phyloP scores from a whole-genome alignment of 1,284 basidiomycete genomes.

The Malassezia slooffiae region DNA sequence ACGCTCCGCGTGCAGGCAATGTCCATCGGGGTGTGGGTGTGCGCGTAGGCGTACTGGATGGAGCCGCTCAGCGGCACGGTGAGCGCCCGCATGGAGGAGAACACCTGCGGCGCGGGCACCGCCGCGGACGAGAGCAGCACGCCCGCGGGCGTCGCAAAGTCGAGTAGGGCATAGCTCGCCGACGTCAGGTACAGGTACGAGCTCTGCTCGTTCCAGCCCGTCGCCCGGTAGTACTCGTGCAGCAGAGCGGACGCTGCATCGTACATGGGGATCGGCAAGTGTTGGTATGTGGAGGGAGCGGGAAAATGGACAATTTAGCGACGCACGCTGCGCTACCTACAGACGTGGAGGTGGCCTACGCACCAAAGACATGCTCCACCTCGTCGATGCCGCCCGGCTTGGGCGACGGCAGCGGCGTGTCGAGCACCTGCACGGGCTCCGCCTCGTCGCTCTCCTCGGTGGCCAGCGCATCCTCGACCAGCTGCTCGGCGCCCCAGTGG shows the following conservation, averaged over 20 bases:
- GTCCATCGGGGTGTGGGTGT: constrained; percentile 49
- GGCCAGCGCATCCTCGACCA: constrained; percentile 15
- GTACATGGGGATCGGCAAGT: constrained; percentile 23
- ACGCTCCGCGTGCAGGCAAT: constrained; percentile 13
- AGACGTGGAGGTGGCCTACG: not conserved
- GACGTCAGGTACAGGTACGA: constrained; percentile 80
- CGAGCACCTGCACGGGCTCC: constrained; percentile 10
- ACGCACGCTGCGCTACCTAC: not conserved
- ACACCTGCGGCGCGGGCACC: constrained; percentile 67
- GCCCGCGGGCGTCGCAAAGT: constrained; percentile 68
- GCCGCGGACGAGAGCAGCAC: constrained; percentile 74
- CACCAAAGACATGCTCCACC: constrained; percentile 36
- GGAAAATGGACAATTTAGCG: not conserved
- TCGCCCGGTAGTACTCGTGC: constrained; percentile 73
- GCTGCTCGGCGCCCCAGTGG: constrained; percentile 32
- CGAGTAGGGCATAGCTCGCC: constrained; percentile 57
- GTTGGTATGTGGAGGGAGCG: not conserved
- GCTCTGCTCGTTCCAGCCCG: constrained; percentile 93
- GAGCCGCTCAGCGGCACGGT: constrained; percentile 85
- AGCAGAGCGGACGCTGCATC: constrained; percentile 60
- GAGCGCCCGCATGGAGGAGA: constrained; percentile 83
- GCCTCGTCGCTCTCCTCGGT: constrained; percentile 18
- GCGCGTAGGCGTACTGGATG: constrained; percentile 78
- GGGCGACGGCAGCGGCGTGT: constrained; percentile 21
- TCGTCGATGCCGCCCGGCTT: constrained; percentile 38